These are phyloP conservation scores for Aureobasidium uvarum DNA, from an alignment of 2,329 filamentous ascomycete genomes.

Conservation along the genomic window DNA sequence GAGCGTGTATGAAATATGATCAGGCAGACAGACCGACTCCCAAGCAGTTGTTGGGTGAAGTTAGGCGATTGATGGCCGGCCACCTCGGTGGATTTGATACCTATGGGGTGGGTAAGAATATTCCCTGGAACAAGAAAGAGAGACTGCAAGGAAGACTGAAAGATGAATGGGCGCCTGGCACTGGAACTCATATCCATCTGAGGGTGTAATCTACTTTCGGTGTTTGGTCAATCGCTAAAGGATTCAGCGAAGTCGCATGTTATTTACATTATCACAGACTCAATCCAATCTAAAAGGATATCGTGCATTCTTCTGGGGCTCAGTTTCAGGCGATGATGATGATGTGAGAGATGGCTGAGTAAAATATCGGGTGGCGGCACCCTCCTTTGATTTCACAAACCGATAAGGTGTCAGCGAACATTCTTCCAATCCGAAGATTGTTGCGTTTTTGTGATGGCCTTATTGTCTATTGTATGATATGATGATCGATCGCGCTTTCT, in stretches of 20 bases:
- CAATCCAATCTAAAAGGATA: too few species aligned
- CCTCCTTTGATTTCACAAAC: neutral
- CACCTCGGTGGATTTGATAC: neutral
- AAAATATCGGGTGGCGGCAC: neutral
- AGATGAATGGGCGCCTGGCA: neutral
- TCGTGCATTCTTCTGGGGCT: too few species aligned
- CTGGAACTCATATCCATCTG: too few species aligned
- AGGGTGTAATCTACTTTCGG: neutral
- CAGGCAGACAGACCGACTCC: neutral
- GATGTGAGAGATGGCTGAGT: neutral
- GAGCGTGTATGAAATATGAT: neutral
- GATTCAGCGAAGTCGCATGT: too few species aligned
- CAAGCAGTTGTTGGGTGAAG: neutral
- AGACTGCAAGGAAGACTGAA: neutral
- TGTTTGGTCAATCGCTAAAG: neutral
- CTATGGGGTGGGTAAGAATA: neutral
- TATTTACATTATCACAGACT: too few species aligned
- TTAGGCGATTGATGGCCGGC: neutral
- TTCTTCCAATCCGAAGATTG: too few species aligned
- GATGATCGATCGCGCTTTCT: neutral
- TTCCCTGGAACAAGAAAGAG: conserved; percentile 7
- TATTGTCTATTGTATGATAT: neutral
- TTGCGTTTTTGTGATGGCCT: too few species aligned
- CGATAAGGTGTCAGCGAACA: neutral
- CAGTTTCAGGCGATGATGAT: too few species aligned